Conservation (phyloP, 495 filamentous ascomycete genomes). For the Viridothelium virens region DNA sequence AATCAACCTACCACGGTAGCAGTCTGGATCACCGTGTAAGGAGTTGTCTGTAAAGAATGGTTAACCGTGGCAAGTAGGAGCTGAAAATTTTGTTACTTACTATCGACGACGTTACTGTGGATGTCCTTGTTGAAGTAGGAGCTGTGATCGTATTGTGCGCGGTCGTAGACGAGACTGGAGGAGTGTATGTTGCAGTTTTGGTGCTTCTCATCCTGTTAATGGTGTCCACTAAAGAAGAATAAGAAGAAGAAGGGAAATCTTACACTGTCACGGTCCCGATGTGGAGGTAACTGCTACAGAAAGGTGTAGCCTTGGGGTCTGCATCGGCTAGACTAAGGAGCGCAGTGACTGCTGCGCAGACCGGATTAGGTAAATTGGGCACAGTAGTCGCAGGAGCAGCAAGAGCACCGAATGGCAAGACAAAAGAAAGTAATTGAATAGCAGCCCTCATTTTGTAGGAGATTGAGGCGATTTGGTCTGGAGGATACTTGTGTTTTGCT, state of each 20-base stretch:
- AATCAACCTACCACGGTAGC: neutral
- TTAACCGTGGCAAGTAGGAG: neutral
- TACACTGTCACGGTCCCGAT: neutral
- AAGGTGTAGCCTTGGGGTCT: slow-evolving; percentile 1
- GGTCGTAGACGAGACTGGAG: slow-evolving; percentile 3
- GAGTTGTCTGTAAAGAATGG: neutral
- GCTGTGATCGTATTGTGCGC: neutral
- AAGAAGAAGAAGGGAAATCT: neutral
- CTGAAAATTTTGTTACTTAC: neutral
- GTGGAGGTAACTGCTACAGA: slow-evolving; percentile 4
- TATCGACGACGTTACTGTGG: neutral
- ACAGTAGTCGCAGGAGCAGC: neutral
- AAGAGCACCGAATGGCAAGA: neutral
- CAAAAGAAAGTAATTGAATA: neutral
- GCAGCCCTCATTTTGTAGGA: neutral
- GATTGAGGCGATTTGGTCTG: neutral
- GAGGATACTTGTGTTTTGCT: neutral
- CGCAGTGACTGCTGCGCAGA: slow-evolving; percentile 1
- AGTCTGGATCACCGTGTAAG: neutral
- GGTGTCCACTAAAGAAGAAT: neutral
- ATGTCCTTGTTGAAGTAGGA: neutral
- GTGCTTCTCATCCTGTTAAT: neutral
- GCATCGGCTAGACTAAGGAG: neutral
- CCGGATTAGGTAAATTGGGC: neutral
- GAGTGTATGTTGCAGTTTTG: neutral